Percentiles rank a stretch among this genome's conserved stretches.
Conservation (phyloP, 2,329 filamentous ascomycete genomes). For the Trichoderma koningii region DNA sequence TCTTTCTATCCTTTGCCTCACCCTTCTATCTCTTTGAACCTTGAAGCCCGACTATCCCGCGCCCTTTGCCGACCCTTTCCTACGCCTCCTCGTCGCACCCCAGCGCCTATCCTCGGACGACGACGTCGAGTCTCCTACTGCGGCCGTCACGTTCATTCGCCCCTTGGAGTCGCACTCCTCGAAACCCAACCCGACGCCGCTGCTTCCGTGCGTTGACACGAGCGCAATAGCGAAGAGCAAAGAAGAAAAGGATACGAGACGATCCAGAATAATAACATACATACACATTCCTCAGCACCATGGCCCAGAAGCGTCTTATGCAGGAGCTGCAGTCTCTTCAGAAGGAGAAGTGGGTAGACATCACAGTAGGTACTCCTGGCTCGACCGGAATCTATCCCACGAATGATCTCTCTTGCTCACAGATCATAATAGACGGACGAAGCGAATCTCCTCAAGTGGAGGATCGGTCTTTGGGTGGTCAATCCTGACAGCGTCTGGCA, state of each 20-base stretch:
- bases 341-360: constrained; percentile 92
- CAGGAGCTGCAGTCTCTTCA: constrained; percentile 79
- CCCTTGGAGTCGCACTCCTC: constrained; percentile 4
- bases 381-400: background rate
- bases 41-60: background rate
- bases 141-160: background rate
- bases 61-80: background rate
- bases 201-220: background rate
- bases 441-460: constrained; percentile 85
- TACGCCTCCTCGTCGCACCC: background rate
- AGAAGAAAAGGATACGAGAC: background rate
- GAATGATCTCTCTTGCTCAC: background rate
- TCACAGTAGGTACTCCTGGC: constrained; percentile 63
- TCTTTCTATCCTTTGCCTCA: background rate
- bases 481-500: constrained; percentile 92
- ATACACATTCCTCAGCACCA: constrained; percentile 33
- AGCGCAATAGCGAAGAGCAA: background rate
- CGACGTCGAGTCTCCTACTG: background rate
- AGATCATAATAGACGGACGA: constrained; percentile 62
- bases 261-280: background rate
- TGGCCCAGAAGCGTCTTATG: constrained; percentile 76
- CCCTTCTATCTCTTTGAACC: background rate
- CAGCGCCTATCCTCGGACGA: background rate
- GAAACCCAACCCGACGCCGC: background rate
- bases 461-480: constrained; percentile 84